These are phyloP conservation scores for Wickerhamiella cacticola DNA, from an alignment of 805 yeast genomes.

Conservation along the genomic window DNA sequence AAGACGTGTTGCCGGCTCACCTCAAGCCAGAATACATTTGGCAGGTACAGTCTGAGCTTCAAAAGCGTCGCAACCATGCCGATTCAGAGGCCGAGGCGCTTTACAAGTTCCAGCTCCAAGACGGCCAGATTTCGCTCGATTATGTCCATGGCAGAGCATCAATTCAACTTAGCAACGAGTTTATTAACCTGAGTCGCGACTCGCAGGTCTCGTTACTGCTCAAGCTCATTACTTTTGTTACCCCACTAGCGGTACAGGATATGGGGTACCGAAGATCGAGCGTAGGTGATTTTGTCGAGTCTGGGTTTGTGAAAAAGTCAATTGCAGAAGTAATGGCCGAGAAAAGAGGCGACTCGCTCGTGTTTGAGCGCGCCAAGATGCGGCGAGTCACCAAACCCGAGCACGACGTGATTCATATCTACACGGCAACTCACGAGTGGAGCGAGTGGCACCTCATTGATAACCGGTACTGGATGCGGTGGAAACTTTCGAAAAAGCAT, in stretches of 20 bases:
- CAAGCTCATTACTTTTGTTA: conserved; percentile 15
- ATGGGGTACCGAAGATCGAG: conserved; percentile 14
- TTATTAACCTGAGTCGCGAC: neutral
- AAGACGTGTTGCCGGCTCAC: conserved; percentile 18
- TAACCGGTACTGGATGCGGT: conserved; percentile 21
- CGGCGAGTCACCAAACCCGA: conserved; percentile 8
- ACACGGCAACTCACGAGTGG: conserved; percentile 16
- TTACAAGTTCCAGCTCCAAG: neutral
- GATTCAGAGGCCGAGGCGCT: conserved; percentile 3
- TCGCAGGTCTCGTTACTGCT: conserved; percentile 11
- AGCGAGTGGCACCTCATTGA: conserved; percentile 19
- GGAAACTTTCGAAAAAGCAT: conserved; percentile 13
- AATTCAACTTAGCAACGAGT: neutral
- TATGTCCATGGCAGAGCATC: neutral
- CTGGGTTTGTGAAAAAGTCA: neutral
- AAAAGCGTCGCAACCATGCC: conserved; percentile 9
- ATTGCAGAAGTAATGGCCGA: neutral
- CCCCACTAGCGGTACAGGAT: conserved; percentile 15
- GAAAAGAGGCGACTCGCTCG: neutral
- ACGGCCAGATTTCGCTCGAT: neutral
- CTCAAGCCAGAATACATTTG: neutral
- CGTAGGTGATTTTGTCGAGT: conserved; percentile 7
- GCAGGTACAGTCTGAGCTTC: conserved; percentile 3
- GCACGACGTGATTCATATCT: neutral
- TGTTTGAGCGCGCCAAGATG: neutral